Evolutionary conservation across 202 grass and related monocot genomes (phyloP), one percentile per base, ranked within the genome.

Genomic region (Saccharum hybrid): DNA sequence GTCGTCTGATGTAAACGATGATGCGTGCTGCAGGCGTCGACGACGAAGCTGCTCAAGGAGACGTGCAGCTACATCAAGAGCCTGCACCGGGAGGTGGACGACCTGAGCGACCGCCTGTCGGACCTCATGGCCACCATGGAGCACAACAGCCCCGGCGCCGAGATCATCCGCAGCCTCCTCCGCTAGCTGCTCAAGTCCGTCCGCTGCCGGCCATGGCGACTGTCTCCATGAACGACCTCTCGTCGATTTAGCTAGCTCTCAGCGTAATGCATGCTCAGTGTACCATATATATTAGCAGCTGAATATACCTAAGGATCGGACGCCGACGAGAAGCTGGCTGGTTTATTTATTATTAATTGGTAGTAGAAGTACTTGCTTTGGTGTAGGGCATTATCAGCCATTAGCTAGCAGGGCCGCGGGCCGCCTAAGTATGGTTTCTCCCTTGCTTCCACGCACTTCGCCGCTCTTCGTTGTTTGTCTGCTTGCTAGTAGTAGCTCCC

Each of bases 41-140:
- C 88, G 78, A 72, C 85, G 61, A 96, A 90, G 74, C 77, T 96
- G 88, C 86, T 96, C 26, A 93, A 93, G 86, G 93, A 96, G 77
- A 96, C 93, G n/a, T 96, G 93, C 87, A 93, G 69, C 88, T 93
- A 96, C 86, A 96, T 96, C 86, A 96, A 91, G 90, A 96, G 88
- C 81, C 88, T 96, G 14, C 90, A 93, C 83, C 86, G 88, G 75
- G 93, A 96, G 18, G 90, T 93, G 2, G 90, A 96, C 73, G 88
- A 93, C 80, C 93, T 96, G 14, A 91, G 88, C 66, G 85, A 90
- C 66, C 83, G 88, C 52, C 90, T 96, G 57, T 90, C 93, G 26
- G 86, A 88, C 52, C 88, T 95, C 72, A 90, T 95, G 71, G 74
- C 81, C 52, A 82, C 80, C 75, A 83, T 95, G 88, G 93, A 95